Percentiles rank a stretch among this genome's conserved stretches.
These are phyloP conservation scores for Apophysomyces sp. DNA, from an alignment of 371 early-diverging fungal species.

Conservation along the genomic window DNA sequence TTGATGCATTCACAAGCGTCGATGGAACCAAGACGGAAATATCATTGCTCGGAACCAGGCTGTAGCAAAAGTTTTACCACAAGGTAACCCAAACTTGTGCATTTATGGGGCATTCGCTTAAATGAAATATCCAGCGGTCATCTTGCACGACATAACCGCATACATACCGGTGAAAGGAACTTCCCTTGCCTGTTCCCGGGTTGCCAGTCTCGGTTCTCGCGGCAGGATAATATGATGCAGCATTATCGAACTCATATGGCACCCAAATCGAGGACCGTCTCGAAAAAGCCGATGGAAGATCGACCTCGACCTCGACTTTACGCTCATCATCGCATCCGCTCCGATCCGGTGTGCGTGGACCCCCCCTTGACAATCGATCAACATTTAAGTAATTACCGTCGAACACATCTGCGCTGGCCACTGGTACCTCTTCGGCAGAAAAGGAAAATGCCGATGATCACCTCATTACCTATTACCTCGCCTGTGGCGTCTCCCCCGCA, in stretches of 20 bases:
- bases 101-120: not conserved
- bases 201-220: constrained; percentile 80
- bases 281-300: constrained; percentile 19
- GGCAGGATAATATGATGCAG: constrained; percentile 91
- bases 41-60: constrained; percentile 53
- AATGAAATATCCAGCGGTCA: constrained; percentile 54
- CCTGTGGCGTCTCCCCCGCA: not conserved
- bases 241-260: constrained; percentile 82
- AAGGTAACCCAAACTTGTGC: constrained; percentile 31
- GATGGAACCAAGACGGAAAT: constrained; percentile 46
- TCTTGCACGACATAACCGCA: constrained; percentile 84
- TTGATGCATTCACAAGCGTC: constrained; percentile 9
- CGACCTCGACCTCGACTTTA: constrained; percentile 34
- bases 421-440: constrained; percentile 13
- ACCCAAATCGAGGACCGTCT: constrained; percentile 59
- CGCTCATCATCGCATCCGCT: constrained; percentile 45
- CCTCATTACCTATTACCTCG: constrained; percentile 14
- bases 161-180: constrained; percentile 91
- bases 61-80: constrained; percentile 65
- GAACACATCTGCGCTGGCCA: constrained; percentile 13
- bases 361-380: constrained; percentile 49
- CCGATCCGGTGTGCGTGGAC: constrained; percentile 37
- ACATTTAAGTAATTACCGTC: constrained; percentile 41
- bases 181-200: constrained; percentile 76
- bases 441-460: constrained; percentile 5